phyloP scores from a whole-genome alignment of 2,329 filamentous ascomycete species.

The Neophaeococcomyces aloes region DNA sequence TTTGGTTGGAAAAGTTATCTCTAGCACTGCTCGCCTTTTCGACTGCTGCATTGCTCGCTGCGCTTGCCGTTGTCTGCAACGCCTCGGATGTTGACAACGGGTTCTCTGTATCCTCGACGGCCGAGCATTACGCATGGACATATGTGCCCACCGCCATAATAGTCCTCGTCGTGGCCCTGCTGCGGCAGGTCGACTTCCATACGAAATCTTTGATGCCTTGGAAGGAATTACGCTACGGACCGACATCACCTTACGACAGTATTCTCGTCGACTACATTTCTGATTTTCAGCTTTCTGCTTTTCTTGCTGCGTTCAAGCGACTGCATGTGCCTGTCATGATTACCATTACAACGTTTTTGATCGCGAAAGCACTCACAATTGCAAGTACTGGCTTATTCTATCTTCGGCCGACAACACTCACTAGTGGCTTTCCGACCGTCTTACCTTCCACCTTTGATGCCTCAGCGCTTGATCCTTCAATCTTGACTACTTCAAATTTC shows the following conservation, averaged over 20 bases:
- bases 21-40: slow-evolving; percentile 15
- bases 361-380: slow-evolving; percentile 24
- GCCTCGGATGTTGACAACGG: slow-evolving; percentile 13
- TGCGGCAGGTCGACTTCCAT: slow-evolving; percentile 27
- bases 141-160: slow-evolving; percentile 23
- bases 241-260: slow-evolving; percentile 21
- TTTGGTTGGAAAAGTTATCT: slow-evolving; percentile 17
- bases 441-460: slow-evolving; percentile 11
- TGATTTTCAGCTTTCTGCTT: slow-evolving; percentile 21
- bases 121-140: slow-evolving; percentile 19
- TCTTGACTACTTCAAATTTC: slow-evolving; percentile 2
- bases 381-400: slow-evolving; percentile 25
- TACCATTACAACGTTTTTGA: slow-evolving; percentile 23
- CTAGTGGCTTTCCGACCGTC: slow-evolving; percentile 8
- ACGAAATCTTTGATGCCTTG: slow-evolving; percentile 27
- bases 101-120: slow-evolving; percentile 11
- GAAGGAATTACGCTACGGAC: slow-evolving; percentile 24
- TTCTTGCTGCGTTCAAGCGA: slow-evolving; percentile 25
- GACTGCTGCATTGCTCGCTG: slow-evolving; percentile 13
- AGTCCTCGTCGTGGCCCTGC: slow-evolving; percentile 24
- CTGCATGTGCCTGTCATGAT: slow-evolving; percentile 26
- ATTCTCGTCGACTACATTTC: slow-evolving; percentile 28
- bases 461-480: slow-evolving; percentile 11
- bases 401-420: slow-evolving; percentile 20
- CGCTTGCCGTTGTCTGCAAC: slow-evolving; percentile 16